phyloP scores from a whole-genome alignment of 208 protist genomes.

The Novymonas esmeraldas region DNA sequence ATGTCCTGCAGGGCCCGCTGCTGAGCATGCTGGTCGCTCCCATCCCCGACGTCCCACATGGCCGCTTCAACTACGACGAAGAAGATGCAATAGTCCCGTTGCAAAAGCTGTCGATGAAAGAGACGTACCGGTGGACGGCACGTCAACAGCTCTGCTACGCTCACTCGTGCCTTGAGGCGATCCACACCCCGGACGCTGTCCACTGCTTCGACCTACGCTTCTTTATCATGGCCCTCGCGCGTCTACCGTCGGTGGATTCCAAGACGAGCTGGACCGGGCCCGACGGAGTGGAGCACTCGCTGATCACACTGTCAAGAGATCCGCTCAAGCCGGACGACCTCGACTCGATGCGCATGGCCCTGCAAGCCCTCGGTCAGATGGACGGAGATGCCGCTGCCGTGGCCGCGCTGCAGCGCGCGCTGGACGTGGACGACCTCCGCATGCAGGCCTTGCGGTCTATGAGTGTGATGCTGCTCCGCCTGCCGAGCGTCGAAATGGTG shows the following conservation, averaged over 20 bases:
- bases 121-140: slow-evolving; percentile 28
- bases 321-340: slow-evolving; percentile 14
- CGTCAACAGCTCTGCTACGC: slow-evolving; percentile 34
- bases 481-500: slow-evolving; percentile 15
- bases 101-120: slow-evolving; percentile 5
- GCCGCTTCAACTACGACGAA: slow-evolving; percentile 17
- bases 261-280: slow-evolving; percentile 13
- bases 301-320: slow-evolving; percentile 16
- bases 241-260: slow-evolving; percentile 19
- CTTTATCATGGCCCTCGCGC: slow-evolving; percentile 7
- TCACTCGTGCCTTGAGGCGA: slow-evolving; percentile 7
- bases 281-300: slow-evolving; percentile 12
- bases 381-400: slow-evolving; percentile 4
- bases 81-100: neutral
- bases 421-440: slow-evolving; percentile 3
- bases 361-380: slow-evolving; percentile 19
- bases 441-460: slow-evolving; percentile 22
- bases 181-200: neutral
- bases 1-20: slow-evolving; percentile 14
- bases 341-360: slow-evolving; percentile 14
- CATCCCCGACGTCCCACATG: neutral
- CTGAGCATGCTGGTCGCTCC: neutral
- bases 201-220: neutral
- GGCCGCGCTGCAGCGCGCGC: slow-evolving; percentile 1
- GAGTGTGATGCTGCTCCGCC: slow-evolving; percentile 1